Base-by-base conservation (phyloP, 2,329 filamentous ascomycete species). In the Teratosphaeria destructans region DNA sequence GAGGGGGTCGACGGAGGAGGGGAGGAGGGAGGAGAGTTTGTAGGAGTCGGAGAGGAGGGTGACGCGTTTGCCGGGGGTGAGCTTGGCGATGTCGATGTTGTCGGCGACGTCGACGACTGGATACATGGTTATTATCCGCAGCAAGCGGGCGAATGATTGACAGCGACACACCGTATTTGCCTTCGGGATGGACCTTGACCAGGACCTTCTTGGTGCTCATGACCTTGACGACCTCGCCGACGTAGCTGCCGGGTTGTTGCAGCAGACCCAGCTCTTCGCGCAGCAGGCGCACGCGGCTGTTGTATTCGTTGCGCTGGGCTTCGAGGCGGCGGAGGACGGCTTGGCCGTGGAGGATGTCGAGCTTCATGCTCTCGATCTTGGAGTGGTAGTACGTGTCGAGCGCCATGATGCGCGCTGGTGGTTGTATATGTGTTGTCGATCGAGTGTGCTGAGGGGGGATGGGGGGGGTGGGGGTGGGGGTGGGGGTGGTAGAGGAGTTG, bases 281-380 rank as follows among this genome's bases (percentile, higher is more conserved):
- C 71, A 99, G 79, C 76, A 99, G 81, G 63, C 94, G 89, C 70
- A 99, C 94, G 73, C 94, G 86, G 62, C 94, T 97, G 81, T 99
- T 99, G 83, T 97, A 97, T 78, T 99, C 94, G 73, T 99, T 99
- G 67, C 94, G 87, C 78, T 99, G 95, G 68, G 94, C 94, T 81
- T 99, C 94, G 69, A 99, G 84, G 73, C 94, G 86, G 68, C 94
- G 88, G 64, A 99, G 82, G 60, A 96, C 91, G 59, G 94, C 93
- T 79, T 99, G 94, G 59, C 94, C 93, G 79, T 97, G 93, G 75
- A 99, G 93, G 75, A 99, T 99, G 85, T 99, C 93, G 76, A 99
- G 91, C 88, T 97, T 97, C 89, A 97, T 96, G 76, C 89, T 87
- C 89, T 99, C 94, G 79, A 97, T 97, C 83, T 99, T 99, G 83